phyloP scores from a whole-genome alignment of 768 basidiomycete species.

The Naematelia encephala region DNA sequence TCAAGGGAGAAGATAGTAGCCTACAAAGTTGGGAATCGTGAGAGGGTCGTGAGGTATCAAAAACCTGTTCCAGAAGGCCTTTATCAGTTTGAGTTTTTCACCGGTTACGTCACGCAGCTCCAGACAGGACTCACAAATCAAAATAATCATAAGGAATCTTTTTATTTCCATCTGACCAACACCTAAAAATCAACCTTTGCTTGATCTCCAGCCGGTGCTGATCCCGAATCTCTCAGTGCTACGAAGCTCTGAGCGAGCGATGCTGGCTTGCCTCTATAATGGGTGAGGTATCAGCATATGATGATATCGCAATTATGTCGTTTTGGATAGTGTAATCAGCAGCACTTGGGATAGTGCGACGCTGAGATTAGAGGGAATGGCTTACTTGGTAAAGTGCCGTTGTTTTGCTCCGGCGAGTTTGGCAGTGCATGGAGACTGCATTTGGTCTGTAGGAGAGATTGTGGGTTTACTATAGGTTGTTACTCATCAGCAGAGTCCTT shows the following conservation, averaged over 20 bases:
- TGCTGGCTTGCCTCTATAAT: slow-evolving; percentile 39
- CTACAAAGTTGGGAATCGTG: too few species aligned
- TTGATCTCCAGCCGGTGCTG: not conserved
- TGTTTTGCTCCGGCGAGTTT: slow-evolving; percentile 88
- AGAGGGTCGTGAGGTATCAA: too few species aligned
- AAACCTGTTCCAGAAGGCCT: too few species aligned
- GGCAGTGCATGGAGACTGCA: slow-evolving; percentile 89
- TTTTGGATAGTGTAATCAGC: not conserved
- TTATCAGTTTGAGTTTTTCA: too few species aligned
- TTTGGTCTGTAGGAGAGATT: slow-evolving; percentile 89
- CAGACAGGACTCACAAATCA: too few species aligned
- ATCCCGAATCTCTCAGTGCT: slow-evolving; percentile 21
- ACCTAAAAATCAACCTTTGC: not conserved
- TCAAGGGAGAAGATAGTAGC: too few species aligned
- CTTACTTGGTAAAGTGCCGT: slow-evolving; percentile 87
- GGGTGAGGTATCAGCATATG: too few species aligned
- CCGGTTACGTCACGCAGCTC: too few species aligned
- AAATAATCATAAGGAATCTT: too few species aligned
- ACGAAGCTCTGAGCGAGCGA: slow-evolving; percentile 34
- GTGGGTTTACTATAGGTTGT: slow-evolving; percentile 66
- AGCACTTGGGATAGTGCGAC: not conserved
- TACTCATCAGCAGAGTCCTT: not conserved
- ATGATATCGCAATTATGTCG: too few species aligned
- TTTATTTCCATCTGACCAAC: not conserved
- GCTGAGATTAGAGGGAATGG: slow-evolving; percentile 10